Evolutionary conservation across 495 filamentous ascomycete species (phyloP), one percentile per base, ranked within the genome.

Genomic region (Xylaria cubensis): DNA sequence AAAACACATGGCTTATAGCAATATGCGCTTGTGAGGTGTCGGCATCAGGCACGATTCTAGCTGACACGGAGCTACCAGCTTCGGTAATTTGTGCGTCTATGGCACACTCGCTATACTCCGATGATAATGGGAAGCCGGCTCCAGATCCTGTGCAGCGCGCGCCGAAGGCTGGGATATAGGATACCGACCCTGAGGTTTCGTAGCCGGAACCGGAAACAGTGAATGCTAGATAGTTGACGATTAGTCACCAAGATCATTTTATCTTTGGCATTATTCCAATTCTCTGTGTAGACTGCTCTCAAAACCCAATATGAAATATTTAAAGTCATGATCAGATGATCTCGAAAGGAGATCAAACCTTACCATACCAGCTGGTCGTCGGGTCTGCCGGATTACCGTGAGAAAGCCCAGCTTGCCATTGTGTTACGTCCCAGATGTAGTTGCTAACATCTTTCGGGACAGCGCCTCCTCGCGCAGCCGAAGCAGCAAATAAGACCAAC

Each of bases 361-460:
- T 67, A 72, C 70, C 36, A 36, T 72, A 72, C 61, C 46, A 72
- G 8, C 70, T 72, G 1, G 70, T 72, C 8, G 36, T 67, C 6
- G 70, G 70, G 4, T 5, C 12, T 3, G 61, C 59, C 9, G 70
- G 70, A 13, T 72, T 72, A 15, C 70, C 70, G 32, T 72, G 70
- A n/a, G 70, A 72, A 19, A 72, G 70, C n/a, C 70, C 70, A 17
- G 70, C 70, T 51, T 72, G 70, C n/a, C 29, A 72, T 13, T 61
- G 63, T 36, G 70, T 72, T 12, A 72, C 42, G 15, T 50, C 26
- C 70, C 70, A 72, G 9, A 44, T 67, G 42, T 72, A 72, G 15
- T 48, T 48, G 21, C 34, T n/a, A 12, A 12, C 46, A 21, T 42
- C 42, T n/a, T 53, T 42, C 24, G n/a, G 59, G 24, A 56, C 15